A percentile compares a stretch with the other conserved stretches of the same genome.
These are phyloP conservation scores for Leonotis leonurus DNA, from an alignment of 257 asterid genomes.

Conservation along the genomic window DNA sequence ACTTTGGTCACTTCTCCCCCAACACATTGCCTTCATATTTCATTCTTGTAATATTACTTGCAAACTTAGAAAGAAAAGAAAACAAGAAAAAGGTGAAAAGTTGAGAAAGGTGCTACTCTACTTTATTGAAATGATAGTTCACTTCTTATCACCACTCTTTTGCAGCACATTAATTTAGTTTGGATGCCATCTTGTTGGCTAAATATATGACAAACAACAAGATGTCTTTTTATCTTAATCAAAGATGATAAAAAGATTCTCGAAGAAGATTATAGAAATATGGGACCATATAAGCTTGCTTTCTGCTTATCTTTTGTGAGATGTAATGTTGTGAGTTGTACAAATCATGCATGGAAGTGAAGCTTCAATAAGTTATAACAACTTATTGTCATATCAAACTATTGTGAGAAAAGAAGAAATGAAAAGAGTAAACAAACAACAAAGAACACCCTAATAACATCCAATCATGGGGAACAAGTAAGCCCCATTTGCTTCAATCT, in stretches of 20 bases:
- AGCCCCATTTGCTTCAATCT: slow-evolving; percentile 19
- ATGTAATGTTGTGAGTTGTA: slow-evolving; percentile 9
- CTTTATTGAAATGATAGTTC: slow-evolving; percentile 32
- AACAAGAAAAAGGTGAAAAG: not conserved
- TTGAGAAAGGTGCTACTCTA: slow-evolving; percentile 4
- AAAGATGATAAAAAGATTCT: not conserved
- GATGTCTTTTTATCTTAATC: slow-evolving; percentile 4
- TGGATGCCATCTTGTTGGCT: slow-evolving; percentile 27
- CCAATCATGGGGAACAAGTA: slow-evolving; percentile 16
- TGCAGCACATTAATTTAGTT: slow-evolving; percentile 12
- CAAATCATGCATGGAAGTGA: not conserved
- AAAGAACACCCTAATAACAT: not conserved
- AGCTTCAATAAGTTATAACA: slow-evolving; percentile 13
- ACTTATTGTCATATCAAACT: slow-evolving; percentile 15
- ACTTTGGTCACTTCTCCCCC: slow-evolving; percentile 15
- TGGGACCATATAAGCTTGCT: slow-evolving; percentile 1
- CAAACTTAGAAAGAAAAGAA: not conserved
- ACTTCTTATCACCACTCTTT: slow-evolving; percentile 20
- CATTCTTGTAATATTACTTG: not conserved
- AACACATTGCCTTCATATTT: slow-evolving; percentile 7
- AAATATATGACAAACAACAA: slow-evolving; percentile 23
- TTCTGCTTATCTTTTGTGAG: not conserved
- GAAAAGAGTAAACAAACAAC: slow-evolving; percentile 1
- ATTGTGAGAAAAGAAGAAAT: slow-evolving; percentile 5
- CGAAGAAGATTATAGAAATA: not conserved